Base-by-base conservation (phyloP, 106 monocot species). In the Hemerocallis citrina region DNA sequence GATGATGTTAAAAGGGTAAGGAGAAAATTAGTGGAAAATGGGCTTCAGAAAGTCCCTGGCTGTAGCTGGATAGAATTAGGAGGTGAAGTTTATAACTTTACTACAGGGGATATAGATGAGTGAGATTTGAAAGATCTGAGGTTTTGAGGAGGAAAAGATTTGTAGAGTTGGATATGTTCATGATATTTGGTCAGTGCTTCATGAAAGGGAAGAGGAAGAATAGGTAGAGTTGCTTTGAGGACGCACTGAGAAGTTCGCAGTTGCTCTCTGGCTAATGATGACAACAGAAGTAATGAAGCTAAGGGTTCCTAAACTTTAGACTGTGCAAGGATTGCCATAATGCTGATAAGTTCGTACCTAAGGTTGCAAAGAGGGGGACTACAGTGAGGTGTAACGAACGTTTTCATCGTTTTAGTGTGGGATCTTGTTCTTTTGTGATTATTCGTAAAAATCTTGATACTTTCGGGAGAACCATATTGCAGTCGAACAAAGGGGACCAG, bases 51-150 rank as follows among this genome's bases (percentile, higher is more conserved):
- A 60, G 85, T 81, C 24, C 68, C 80, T 2, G 85, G 89, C 16
- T 76, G 62, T 39, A 89, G 89, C 62, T 89, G 81, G 89, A 81
- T 81, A 16, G 74, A 81, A 6, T 36, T 89, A 7, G 77, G 65
- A 20, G 73, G 81, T 3, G 73, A 58, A 33, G 62, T 85, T 23
- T 78, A 78, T 34, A 66, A 62, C 39, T n/a, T n/a, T n/a, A n/a
- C n/a, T 66, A 37, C 63, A 25, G 44, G 48, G 81, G 68, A 78
- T n/a, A n/a, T n/a, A n/a, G n/a, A n/a, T n/a, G n/a, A n/a, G 36
- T 24, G 71, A 71, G 45, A 61, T 74, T 32, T n/a, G 23, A 3
- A 58, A n/a, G 35, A 25, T 65, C 49, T 84, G 79, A 79, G 14
- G 40, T 29, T 8, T 28, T 65, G 55, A 79, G 23, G 79, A 84